These are phyloP conservation scores for Harrya chromipes DNA, from an alignment of 768 basidiomycete genomes.

Conservation along the genomic window DNA sequence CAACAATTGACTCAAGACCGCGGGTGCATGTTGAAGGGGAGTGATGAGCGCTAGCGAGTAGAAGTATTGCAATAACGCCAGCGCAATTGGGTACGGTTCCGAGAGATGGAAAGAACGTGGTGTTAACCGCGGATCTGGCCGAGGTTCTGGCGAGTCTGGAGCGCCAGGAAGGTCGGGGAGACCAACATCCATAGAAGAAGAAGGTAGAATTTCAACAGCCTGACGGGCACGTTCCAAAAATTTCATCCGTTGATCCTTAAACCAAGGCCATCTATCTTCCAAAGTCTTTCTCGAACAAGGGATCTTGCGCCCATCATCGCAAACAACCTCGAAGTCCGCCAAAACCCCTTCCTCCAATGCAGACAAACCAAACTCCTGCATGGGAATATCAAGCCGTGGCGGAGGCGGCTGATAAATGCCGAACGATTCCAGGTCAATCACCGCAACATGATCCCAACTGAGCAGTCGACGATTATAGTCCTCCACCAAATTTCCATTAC, in stretches of 20 bases:
- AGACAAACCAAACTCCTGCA: slow-evolving; percentile 83
- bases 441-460: slow-evolving; percentile 89
- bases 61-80: slow-evolving; percentile 92
- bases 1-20: slow-evolving; percentile 84
- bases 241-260: slow-evolving; percentile 63
- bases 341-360: slow-evolving; percentile 76
- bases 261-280: slow-evolving; percentile 95
- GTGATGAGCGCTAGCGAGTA: slow-evolving; percentile 86
- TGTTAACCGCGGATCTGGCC: slow-evolving; percentile 76
- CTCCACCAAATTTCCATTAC: slow-evolving; percentile 80
- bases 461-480: slow-evolving; percentile 90
- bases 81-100: slow-evolving; percentile 84
- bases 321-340: slow-evolving; percentile 91
- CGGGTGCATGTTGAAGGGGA: slow-evolving; percentile 86
- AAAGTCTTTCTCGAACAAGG: slow-evolving; percentile 80
- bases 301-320: slow-evolving; percentile 85
- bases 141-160: slow-evolving; percentile 44
- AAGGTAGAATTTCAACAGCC: slow-evolving; percentile 56
- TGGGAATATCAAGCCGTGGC: slow-evolving; percentile 58
- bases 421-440: slow-evolving; percentile 90
- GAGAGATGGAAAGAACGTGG: slow-evolving; percentile 78
- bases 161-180: slow-evolving; percentile 60
- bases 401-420: slow-evolving; percentile 91
- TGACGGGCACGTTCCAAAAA: slow-evolving; percentile 57
- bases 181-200: slow-evolving; percentile 57